These are phyloP conservation scores for Sclerotinia trifoliorum DNA, from an alignment of 2,329 filamentous ascomycete species.

Conservation along the genomic window DNA sequence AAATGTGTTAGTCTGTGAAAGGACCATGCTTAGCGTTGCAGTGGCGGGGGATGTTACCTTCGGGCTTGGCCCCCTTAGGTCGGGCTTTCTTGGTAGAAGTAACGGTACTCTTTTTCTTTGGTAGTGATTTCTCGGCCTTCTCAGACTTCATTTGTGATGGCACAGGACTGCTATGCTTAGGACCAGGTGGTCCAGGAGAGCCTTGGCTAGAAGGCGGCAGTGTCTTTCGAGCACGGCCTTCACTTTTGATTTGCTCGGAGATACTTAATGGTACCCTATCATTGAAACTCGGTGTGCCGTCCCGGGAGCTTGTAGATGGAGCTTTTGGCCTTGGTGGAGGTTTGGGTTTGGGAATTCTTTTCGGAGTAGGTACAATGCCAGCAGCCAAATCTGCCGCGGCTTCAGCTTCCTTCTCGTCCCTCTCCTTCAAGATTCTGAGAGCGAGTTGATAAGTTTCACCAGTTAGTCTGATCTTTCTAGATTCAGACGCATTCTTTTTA, in stretches of 20 bases:
- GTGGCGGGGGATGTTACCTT: constrained; percentile 26
- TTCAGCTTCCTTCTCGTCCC: constrained; percentile 31
- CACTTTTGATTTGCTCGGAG: constrained; percentile 38
- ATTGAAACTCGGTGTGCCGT: constrained; percentile 28
- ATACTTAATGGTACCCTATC: constrained; percentile 33
- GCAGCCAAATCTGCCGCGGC: constrained; percentile 21
- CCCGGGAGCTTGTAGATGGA: constrained; percentile 30
- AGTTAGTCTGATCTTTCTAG: constrained; percentile 31
- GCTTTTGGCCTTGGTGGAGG: constrained; percentile 31
- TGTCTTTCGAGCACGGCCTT: constrained; percentile 34
- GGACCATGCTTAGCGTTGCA: background rate
- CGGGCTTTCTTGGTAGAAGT: constrained; percentile 29
- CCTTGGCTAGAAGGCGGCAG: constrained; percentile 34
- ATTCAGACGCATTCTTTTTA: constrained; percentile 34
- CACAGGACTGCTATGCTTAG: constrained; percentile 30
- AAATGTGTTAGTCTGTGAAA: background rate
- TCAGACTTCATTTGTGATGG: constrained; percentile 21
- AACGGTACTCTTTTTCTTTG: constrained; percentile 36
- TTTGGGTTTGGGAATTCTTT: constrained; percentile 22
- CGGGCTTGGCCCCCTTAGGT: constrained; percentile 28
- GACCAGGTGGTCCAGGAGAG: constrained; percentile 31
- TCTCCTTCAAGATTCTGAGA: constrained; percentile 34
- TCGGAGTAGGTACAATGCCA: constrained; percentile 9
- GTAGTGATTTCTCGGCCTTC: constrained; percentile 31
- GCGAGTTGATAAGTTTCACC: constrained; percentile 35